Evolutionary conservation across 208 protist genomes (phyloP).

Genomic region (Crithidia sp.): DNA sequence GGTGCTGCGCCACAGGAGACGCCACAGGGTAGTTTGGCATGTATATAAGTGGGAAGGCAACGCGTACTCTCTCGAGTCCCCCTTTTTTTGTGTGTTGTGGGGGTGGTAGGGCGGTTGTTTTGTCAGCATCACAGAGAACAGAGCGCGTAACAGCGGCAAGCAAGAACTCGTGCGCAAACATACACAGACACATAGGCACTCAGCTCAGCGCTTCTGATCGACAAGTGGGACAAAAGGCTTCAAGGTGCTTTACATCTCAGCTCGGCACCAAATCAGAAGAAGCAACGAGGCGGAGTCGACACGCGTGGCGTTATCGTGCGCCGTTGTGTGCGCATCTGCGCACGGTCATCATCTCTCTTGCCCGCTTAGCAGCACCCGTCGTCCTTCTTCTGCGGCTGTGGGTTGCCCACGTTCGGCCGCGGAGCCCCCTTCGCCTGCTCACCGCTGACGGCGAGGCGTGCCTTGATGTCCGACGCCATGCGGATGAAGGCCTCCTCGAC

Average conservation of each 20-base stretch:
- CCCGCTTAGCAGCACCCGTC: constrained; percentile 65
- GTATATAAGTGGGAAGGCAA: too few relatives aligned
- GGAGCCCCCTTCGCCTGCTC: constrained; percentile 23
- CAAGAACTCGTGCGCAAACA: too few relatives aligned
- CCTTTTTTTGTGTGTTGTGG: too few relatives aligned
- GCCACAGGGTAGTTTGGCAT: too few relatives aligned
- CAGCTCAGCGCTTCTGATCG: too few relatives aligned
- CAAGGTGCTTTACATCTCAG: too few relatives aligned
- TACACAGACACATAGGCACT: too few relatives aligned
- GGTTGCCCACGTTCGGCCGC: constrained; percentile 51
- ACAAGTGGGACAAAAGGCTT: too few relatives aligned
- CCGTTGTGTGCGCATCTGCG: not conserved
- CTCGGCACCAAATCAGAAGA: not conserved
- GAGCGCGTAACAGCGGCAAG: too few relatives aligned
- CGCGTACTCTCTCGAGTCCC: too few relatives aligned
- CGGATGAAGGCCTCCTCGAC: constrained; percentile 98
- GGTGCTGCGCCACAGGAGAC: not conserved
- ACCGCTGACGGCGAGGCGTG: constrained; percentile 68
- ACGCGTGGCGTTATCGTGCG: not conserved
- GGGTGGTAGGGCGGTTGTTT: too few relatives aligned
- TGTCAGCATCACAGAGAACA: too few relatives aligned
- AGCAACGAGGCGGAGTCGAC: not conserved
- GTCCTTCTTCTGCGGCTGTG: constrained; percentile 42
- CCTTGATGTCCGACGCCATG: constrained; percentile 90
- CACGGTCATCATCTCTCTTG: not conserved